Conservation (phyloP, 768 basidiomycete genomes). For the Coprinopsis strossmayeri region DNA sequence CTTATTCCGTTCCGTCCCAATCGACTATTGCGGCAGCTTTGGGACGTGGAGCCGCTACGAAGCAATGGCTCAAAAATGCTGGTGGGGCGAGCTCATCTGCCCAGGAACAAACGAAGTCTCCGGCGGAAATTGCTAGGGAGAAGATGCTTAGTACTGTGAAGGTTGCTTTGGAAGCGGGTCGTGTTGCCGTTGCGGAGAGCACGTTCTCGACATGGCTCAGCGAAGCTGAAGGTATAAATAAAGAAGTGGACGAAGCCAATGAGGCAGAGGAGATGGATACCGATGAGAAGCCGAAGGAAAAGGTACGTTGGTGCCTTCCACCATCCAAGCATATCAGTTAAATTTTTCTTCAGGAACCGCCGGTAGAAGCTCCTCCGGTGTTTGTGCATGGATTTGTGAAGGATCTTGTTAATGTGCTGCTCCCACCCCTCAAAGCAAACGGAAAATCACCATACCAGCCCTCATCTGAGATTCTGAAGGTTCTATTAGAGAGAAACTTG, state of each 20-base stretch:
- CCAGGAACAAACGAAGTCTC: slow-evolving; percentile 6
- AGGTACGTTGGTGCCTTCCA: no score
- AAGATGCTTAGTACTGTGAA: slow-evolving; percentile 34
- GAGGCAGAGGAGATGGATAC: slow-evolving; percentile 19
- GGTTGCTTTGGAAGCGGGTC: slow-evolving; percentile 33
- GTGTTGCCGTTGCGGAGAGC: slow-evolving; percentile 46
- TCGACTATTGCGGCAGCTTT: slow-evolving; percentile 64
- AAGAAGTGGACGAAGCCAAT: slow-evolving; percentile 15
- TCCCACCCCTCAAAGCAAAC: slow-evolving; percentile 27
- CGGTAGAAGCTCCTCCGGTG: slow-evolving; percentile 1
- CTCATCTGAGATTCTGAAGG: slow-evolving; percentile 47
- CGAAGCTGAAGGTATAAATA: slow-evolving; percentile 24
- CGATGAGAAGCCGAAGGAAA: no score
- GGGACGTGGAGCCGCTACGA: slow-evolving; percentile 36
- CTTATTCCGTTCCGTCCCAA: slow-evolving; percentile 40
- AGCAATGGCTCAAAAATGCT: slow-evolving; percentile 37
- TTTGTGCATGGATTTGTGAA: slow-evolving; percentile 51
- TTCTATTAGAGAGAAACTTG: slow-evolving; percentile 47
- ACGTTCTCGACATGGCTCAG: slow-evolving; percentile 59
- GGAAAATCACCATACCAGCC: slow-evolving; percentile 26
- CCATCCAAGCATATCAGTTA: no score
- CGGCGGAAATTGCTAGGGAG: slow-evolving; percentile 15
- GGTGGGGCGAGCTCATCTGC: background rate
- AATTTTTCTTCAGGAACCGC: no score
- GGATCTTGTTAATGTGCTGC: slow-evolving; percentile 46